Conservation (phyloP, 2,329 filamentous ascomycete species). For the Cladosporium austrohemisphaericum region DNA sequence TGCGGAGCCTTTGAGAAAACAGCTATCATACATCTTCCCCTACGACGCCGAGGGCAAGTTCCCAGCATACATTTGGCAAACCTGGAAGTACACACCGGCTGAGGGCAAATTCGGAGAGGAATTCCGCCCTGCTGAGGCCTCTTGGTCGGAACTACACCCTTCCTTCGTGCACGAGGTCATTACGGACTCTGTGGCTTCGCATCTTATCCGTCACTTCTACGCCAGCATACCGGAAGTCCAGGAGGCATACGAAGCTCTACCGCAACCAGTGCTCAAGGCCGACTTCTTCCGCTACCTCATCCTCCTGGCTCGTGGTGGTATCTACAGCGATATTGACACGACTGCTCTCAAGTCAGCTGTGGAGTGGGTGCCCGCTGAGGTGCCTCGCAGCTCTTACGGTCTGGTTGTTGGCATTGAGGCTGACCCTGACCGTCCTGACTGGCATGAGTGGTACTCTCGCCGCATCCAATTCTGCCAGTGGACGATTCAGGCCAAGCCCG, state of each 20-base stretch:
- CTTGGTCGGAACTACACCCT: conserved; percentile 83
- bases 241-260: conserved; percentile 48
- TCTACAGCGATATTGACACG: conserved; percentile 84
- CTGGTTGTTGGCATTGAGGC: conserved; percentile 94
- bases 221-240: conserved; percentile 57
- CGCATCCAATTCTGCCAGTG: conserved; percentile 98
- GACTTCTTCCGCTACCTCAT: conserved; percentile 67
- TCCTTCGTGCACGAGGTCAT: conserved; percentile 95
- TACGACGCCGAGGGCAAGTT: conserved; percentile 88
- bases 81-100: conserved; percentile 84
- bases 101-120: conserved; percentile 68
- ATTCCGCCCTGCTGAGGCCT: conserved; percentile 80
- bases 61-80: conserved; percentile 98
- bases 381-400: conserved; percentile 74
- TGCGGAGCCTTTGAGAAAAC: conserved; percentile 68
- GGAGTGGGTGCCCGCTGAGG: conserved; percentile 78
- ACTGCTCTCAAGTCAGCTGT: conserved; percentile 74
- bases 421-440: conserved; percentile 87
- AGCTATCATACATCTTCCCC: conserved; percentile 87
- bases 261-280: conserved; percentile 54
- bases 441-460: conserved; percentile 92
- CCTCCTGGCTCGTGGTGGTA: conserved; percentile 70
- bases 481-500: conserved; percentile 95
- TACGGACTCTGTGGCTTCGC: conserved; percentile 79
- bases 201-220: conserved; percentile 82